phyloP scores from a whole-genome alignment of 2,329 filamentous ascomycete genomes.

The Verticillium tricorpus region DNA sequence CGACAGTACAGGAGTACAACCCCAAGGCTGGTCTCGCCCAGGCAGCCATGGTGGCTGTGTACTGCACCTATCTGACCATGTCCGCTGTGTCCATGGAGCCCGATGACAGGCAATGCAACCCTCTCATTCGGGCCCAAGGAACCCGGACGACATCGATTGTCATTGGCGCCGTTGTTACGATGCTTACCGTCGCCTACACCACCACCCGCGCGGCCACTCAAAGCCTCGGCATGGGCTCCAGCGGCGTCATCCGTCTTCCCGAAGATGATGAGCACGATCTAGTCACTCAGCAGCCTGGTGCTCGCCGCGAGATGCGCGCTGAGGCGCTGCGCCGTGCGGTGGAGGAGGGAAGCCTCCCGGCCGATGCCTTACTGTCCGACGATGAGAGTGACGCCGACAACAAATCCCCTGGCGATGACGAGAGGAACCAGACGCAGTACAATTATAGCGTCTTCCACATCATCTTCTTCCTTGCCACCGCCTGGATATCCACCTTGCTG shows the following conservation, averaged over 20 bases:
- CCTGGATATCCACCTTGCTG: constrained; percentile 90
- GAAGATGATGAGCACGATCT: constrained; percentile 82
- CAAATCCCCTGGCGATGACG: constrained; percentile 70
- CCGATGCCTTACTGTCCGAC: constrained; percentile 77
- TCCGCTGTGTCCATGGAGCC: constrained; percentile 98
- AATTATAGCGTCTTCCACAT: constrained; percentile 95
- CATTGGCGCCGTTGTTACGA: constrained; percentile 90
- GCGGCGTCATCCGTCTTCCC: constrained; percentile 55
- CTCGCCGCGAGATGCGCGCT: constrained; percentile 84
- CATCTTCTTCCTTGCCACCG: constrained; percentile 94
- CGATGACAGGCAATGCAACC: constrained; percentile 90
- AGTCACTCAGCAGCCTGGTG: constrained; percentile 77
- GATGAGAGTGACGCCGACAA: constrained; percentile 62
- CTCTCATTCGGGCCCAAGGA: constrained; percentile 77
- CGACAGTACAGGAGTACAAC: constrained; percentile 85
- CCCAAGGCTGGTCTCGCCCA: constrained; percentile 93
- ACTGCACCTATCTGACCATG: constrained; percentile 98
- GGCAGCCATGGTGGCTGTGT: constrained; percentile 92
- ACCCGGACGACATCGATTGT: constrained; percentile 88
- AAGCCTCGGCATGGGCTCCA: constrained; percentile 64
- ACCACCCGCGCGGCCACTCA: constrained; percentile 95
- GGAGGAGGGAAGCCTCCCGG: constrained; percentile 86
- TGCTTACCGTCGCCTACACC: constrained; percentile 95
- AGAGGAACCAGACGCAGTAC: constrained; percentile 86
- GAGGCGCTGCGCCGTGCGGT: constrained; percentile 89